Conservation (phyloP, 495 filamentous ascomycete species). For the Immersiella caudata region DNA sequence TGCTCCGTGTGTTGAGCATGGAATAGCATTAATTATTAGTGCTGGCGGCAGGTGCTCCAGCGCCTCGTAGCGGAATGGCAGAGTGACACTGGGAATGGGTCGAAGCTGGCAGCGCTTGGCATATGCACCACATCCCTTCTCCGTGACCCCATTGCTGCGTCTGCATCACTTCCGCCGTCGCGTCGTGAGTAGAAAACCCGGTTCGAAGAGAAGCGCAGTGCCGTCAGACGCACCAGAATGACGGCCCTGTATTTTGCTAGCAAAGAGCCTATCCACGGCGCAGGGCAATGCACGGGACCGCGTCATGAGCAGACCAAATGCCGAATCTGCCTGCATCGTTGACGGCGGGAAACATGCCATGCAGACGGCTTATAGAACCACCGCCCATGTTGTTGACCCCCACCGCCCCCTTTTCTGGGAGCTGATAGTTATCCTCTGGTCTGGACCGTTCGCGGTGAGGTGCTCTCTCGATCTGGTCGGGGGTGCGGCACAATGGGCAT, state of each 20-base stretch:
- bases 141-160: constrained; percentile 3
- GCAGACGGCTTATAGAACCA: background rate
- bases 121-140: constrained; percentile 9
- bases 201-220: background rate
- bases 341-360: background rate
- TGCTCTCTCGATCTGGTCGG: background rate
- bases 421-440: background rate
- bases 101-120: background rate
- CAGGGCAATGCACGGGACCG: background rate
- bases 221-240: background rate
- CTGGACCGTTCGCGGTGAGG: background rate
- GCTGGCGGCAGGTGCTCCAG: background rate
- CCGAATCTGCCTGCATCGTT: background rate
- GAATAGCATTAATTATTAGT: background rate
- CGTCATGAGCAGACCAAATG: background rate
- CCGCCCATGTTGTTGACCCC: background rate
- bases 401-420: background rate
- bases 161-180: background rate
- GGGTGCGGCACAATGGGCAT: constrained; percentile 1
- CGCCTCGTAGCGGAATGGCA: background rate
- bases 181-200: constrained; percentile 1
- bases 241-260: background rate
- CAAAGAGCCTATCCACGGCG: background rate
- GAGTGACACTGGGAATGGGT: background rate
- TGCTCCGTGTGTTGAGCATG: background rate